phyloP scores from a whole-genome alignment of 106 monocot species.

The Dioscorea alata region DNA sequence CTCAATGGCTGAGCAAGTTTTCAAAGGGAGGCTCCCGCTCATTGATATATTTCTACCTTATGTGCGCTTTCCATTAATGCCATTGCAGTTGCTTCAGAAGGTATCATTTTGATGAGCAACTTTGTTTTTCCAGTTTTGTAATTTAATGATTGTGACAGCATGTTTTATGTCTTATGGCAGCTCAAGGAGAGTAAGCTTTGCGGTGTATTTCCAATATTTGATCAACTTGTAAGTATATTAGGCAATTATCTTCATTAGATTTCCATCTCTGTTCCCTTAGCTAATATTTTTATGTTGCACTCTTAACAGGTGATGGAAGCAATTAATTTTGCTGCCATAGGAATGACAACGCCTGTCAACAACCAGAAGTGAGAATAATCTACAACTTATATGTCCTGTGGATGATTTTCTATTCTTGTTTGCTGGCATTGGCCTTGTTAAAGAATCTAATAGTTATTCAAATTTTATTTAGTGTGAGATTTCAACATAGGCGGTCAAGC shows the following conservation, averaged over 20 bases:
- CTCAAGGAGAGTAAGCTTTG: constrained; percentile 59
- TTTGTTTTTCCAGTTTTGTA: too few relatives aligned
- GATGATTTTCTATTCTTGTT: too few relatives aligned
- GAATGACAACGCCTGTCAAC: constrained; percentile 19
- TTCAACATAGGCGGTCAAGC: constrained; percentile 86
- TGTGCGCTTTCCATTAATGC: constrained; percentile 89
- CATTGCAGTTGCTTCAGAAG: constrained; percentile 53
- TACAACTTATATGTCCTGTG: too few relatives aligned
- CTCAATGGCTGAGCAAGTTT: constrained; percentile 45
- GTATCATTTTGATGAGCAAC: constrained; percentile 15
- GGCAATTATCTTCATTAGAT: background rate
- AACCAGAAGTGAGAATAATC: constrained; percentile 45
- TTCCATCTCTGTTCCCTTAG: background rate
- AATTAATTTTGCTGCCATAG: constrained; percentile 26
- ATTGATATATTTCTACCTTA: constrained; percentile 51
- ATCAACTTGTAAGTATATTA: constrained; percentile 59
- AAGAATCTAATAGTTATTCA: too few relatives aligned
- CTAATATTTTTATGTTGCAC: background rate
- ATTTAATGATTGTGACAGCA: background rate
- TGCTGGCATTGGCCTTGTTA: too few relatives aligned
- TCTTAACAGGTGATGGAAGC: constrained; percentile 59
- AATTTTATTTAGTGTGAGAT: constrained; percentile 44
- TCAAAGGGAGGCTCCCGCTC: constrained; percentile 46
- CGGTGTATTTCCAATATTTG: constrained; percentile 34
- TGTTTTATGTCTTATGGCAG: constrained; percentile 24